Percentiles rank a stretch among this genome's conserved stretches.
These are phyloP conservation scores for Ambispora gerdemannii DNA, from an alignment of 192 early-diverging fungal genomes.

Conservation along the genomic window DNA sequence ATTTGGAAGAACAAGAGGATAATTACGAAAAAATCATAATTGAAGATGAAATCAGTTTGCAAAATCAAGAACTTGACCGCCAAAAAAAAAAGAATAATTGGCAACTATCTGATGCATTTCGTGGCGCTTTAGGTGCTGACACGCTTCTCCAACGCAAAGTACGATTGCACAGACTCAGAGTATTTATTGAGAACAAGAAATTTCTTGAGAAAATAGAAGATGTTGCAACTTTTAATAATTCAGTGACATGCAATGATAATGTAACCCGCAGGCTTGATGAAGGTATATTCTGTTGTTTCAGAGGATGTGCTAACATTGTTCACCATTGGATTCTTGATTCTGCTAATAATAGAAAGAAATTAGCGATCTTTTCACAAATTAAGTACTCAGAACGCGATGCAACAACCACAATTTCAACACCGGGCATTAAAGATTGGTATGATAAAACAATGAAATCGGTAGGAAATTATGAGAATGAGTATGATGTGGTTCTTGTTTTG, in stretches of 20 bases:
- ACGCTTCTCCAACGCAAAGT: slow-evolving; percentile 10
- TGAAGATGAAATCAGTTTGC: neutral
- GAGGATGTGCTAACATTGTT: slow-evolving; percentile 24
- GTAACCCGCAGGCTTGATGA: slow-evolving; percentile 11
- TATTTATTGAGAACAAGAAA: slow-evolving; percentile 9
- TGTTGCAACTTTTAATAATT: neutral
- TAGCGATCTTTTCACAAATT: slow-evolving; percentile 23
- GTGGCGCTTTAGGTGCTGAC: neutral
- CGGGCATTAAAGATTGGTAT: slow-evolving; percentile 22
- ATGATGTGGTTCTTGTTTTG: slow-evolving; percentile 23
- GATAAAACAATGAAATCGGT: slow-evolving; percentile 24
- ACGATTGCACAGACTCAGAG: neutral
- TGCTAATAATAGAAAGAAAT: slow-evolving; percentile 15
- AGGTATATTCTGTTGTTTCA: slow-evolving; percentile 14
- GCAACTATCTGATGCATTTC: slow-evolving; percentile 18
- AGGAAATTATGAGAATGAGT: slow-evolving; percentile 18
- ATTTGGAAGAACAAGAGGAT: neutral
- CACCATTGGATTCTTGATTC: slow-evolving; percentile 24
- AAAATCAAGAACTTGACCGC: neutral
- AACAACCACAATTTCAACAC: slow-evolving; percentile 22
- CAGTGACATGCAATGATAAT: slow-evolving; percentile 18
- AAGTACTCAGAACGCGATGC: slow-evolving; percentile 25
- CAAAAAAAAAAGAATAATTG: slow-evolving; percentile 1
- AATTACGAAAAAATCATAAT: neutral
- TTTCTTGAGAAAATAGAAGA: neutral